Conservation (phyloP, 2,329 filamentous ascomycete species). For the Exophiala sp. region DNA sequence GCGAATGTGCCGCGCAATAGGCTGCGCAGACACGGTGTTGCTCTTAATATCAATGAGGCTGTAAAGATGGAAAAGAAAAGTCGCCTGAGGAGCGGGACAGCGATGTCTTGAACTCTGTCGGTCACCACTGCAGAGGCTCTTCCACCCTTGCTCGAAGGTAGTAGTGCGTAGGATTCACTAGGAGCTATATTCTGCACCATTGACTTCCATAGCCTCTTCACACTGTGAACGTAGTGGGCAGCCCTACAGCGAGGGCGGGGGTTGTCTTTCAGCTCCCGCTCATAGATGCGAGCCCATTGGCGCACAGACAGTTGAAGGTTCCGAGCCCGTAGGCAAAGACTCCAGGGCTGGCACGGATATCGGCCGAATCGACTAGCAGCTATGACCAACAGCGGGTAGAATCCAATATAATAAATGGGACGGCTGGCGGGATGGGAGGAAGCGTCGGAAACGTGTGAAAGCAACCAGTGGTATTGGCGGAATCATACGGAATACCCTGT, state of each 20-base stretch:
- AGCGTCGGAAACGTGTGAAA: conserved; percentile 1
- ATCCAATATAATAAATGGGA: conserved; percentile 19
- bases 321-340: conserved; percentile 4
- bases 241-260: conserved; percentile 15
- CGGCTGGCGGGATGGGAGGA: conserved; percentile 2
- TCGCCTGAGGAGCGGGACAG: conserved; percentile 13
- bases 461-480: not conserved
- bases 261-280: conserved; percentile 18
- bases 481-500: not conserved
- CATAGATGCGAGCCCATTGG: conserved; percentile 11
- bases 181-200: conserved; percentile 15
- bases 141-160: not conserved
- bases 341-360: not conserved
- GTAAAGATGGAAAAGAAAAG: conserved; percentile 10
- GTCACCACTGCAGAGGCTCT: not conserved
- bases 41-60: conserved; percentile 10
- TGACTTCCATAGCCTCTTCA: not conserved
- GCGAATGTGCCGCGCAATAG: conserved; percentile 10
- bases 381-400: not conserved
- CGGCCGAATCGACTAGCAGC: conserved; percentile 6
- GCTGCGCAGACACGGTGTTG: not conserved
- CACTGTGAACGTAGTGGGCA: conserved; percentile 8
- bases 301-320: conserved; percentile 1
- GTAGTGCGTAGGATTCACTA: conserved; percentile 1
- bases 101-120: conserved; percentile 10